Conservation (phyloP, 768 basidiomycete species). For the Collybiopsis luxurians region DNA sequence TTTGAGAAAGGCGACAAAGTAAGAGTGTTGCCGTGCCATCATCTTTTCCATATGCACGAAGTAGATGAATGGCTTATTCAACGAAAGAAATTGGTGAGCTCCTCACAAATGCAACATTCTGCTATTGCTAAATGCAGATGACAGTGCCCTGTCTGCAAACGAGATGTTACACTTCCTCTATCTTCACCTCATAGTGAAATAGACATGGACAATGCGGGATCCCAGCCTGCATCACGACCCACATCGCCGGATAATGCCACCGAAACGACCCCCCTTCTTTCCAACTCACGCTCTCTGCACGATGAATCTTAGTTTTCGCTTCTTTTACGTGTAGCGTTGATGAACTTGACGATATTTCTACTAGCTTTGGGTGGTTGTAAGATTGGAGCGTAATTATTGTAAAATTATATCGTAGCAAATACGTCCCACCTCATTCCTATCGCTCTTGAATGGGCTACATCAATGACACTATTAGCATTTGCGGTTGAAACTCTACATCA, state of each 20-base stretch:
- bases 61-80: slow-evolving; percentile 92
- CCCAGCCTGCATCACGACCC: neutral
- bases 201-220: neutral
- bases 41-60: slow-evolving; percentile 92
- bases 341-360: neutral
- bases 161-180: slow-evolving; percentile 71
- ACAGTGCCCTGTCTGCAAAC: slow-evolving; percentile 91
- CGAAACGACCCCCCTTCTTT: slow-evolving; percentile 11
- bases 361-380: too few species aligned
- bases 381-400: too few species aligned
- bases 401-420: too few species aligned
- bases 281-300: neutral
- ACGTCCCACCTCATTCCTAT: too few species aligned
- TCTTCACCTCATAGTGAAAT: neutral
- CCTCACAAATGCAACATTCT: slow-evolving; percentile 8
- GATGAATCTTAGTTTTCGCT: neutral
- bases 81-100: slow-evolving; percentile 85
- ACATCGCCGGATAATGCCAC: neutral
- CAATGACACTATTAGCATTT: too few species aligned
- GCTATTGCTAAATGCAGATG: slow-evolving; percentile 5
- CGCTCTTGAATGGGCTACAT: too few species aligned
- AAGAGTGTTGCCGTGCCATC: slow-evolving; percentile 89
- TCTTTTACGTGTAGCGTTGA: too few species aligned
- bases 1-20: slow-evolving; percentile 89
- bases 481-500: too few species aligned